Evolutionary conservation across 2,329 filamentous ascomycete genomes (phyloP).

Genomic region (Trichoderma cornu-damae): DNA sequence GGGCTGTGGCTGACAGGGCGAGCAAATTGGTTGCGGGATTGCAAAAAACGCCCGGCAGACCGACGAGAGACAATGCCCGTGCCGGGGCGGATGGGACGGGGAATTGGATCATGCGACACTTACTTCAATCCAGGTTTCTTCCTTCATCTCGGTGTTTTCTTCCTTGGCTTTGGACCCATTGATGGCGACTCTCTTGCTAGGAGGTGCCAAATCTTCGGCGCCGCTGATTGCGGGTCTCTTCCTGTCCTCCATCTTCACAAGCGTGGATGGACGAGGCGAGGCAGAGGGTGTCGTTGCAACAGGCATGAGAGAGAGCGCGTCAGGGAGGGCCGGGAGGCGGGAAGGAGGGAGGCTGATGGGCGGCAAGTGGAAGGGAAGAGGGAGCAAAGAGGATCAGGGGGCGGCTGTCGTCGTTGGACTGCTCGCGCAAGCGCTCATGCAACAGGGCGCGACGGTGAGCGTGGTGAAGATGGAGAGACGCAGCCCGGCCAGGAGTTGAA

Average conservation of each 20-base stretch:
- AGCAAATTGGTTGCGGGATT: constrained; percentile 2
- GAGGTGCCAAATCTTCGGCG: constrained; percentile 77
- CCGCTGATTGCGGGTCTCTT: constrained; percentile 85
- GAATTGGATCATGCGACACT: constrained; percentile 44
- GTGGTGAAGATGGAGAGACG: constrained; percentile 33
- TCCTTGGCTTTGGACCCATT: constrained; percentile 65
- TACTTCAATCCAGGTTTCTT: constrained; percentile 61
- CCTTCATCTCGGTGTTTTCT: constrained; percentile 51
- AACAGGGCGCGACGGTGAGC: constrained; percentile 30
- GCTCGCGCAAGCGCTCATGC: constrained; percentile 34
- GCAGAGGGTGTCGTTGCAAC: constrained; percentile 69
- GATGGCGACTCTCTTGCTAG: constrained; percentile 84
- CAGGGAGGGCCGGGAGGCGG: constrained; percentile 35
- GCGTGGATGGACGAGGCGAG: constrained; percentile 69
- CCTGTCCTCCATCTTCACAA: constrained; percentile 98
- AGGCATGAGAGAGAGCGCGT: constrained; percentile 73
- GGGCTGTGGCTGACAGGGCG: constrained; percentile 24
- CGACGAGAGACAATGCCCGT: neutral
- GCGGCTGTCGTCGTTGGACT: constrained; percentile 34
- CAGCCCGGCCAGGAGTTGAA: constrained; percentile 38
- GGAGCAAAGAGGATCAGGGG: constrained; percentile 29
- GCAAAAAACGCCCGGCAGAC: neutral
- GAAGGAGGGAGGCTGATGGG: constrained; percentile 24
- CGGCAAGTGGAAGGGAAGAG: constrained; percentile 26
- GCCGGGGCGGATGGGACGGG: constrained; percentile 16